phyloP scores from a whole-genome alignment of 768 basidiomycete species.

The Boletus eberwhitei region DNA sequence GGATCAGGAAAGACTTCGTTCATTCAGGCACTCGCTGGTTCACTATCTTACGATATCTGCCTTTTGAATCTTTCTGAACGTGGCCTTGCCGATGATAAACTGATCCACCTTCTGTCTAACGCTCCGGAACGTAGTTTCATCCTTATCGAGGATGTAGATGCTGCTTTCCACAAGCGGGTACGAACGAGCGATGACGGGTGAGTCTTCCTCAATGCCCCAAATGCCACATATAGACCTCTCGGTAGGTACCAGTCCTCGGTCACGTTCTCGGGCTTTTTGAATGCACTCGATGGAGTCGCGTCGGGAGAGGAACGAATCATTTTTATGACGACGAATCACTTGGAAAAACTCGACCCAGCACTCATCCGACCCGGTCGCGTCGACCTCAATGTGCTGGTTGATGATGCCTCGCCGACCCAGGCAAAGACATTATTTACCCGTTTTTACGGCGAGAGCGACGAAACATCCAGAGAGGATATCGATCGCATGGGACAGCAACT shows the following conservation, averaged over 20 bases:
- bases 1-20: conserved; percentile 99
- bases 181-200: conserved; percentile 93
- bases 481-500: conserved; percentile 51
- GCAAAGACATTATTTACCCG: conserved; percentile 72
- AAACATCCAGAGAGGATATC: conserved; percentile 33
- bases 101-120: conserved; percentile 89
- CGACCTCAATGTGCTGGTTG: conserved; percentile 79
- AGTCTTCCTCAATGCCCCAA: conserved; percentile 24
- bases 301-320: conserved; percentile 97
- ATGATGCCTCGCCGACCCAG: conserved; percentile 83
- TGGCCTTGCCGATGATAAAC: conserved; percentile 93
- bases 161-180: conserved; percentile 91
- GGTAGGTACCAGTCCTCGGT: conserved; percentile 88
- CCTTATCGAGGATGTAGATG: conserved; percentile 97
- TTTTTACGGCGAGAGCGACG: conserved; percentile 68
- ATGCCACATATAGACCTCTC: conserved; percentile 10
- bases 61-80: conserved; percentile 93
- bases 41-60: conserved; percentile 92
- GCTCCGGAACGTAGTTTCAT: conserved; percentile 90
- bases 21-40: conserved; percentile 94
- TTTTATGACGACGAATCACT: conserved; percentile 99
- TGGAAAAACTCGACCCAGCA: conserved; percentile 85
- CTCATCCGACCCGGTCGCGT: conserved; percentile 95
- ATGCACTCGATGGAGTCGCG: conserved; percentile 95
- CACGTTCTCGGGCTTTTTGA: conserved; percentile 96